Conservation (phyloP, 169 alveolate genomes). For the Plasmodium billcollinsi region DNA sequence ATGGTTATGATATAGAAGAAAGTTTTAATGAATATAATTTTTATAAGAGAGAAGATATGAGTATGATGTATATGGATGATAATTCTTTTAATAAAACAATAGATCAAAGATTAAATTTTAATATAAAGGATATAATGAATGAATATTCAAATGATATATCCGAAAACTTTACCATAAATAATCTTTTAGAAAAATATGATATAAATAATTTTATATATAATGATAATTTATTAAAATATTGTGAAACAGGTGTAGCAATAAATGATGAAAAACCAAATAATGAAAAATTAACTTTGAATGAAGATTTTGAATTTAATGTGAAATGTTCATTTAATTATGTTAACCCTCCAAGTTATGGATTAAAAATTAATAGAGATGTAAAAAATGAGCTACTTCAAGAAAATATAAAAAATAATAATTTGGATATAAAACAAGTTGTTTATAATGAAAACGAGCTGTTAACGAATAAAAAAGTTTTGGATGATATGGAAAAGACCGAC, state of each 20-base stretch:
- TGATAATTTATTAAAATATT: conserved; percentile 61
- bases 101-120: not conserved
- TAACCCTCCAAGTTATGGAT: conserved; percentile 25
- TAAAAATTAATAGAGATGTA: not conserved
- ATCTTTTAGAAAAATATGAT: conserved; percentile 57
- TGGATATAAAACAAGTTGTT: too few relatives aligned
- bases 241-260: conserved; percentile 41
- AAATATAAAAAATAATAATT: too few relatives aligned
- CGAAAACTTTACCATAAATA: conserved; percentile 34
- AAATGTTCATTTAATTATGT: conserved; percentile 36
- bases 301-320: conserved; percentile 29
- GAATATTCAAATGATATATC: conserved; percentile 16
- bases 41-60: conserved; percentile 32
- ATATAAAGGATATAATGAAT: conserved; percentile 22
- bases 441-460: too few relatives aligned
- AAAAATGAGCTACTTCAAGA: not conserved
- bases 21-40: conserved; percentile 20
- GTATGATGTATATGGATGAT: not conserved
- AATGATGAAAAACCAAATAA: conserved; percentile 27
- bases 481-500: not conserved
- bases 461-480: not conserved
- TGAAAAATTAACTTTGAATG: conserved; percentile 36
- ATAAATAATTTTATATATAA: conserved; percentile 48
- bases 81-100: not conserved
- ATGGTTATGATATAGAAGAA: conserved; percentile 20